phyloP scores from a whole-genome alignment of 345 rosid species.

The Eucalyptus guilfoylei region DNA sequence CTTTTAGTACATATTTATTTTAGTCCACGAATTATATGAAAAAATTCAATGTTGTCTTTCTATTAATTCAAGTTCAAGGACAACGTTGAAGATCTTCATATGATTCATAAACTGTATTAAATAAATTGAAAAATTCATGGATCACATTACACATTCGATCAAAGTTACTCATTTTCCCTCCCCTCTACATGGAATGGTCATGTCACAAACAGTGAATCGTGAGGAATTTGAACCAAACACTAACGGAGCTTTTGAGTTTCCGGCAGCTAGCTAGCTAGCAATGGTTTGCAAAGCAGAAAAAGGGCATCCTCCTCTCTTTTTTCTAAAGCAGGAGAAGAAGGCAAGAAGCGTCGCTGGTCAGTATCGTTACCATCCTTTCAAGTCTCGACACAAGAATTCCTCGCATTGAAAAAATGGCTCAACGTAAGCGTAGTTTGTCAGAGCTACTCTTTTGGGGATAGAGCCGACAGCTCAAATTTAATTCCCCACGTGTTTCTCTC shows the following conservation, averaged over 20 bases:
- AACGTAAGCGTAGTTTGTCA: neutral
- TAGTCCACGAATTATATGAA: no score
- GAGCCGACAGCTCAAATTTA: neutral
- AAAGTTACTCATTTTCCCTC: no score
- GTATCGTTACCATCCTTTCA: neutral
- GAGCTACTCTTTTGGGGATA: neutral
- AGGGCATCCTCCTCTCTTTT: neutral
- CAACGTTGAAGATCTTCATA: no score
- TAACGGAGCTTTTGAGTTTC: neutral
- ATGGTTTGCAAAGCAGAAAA: neutral
- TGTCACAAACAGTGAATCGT: neutral
- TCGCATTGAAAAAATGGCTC: neutral
- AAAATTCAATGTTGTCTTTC: no score
- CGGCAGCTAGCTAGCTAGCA: neutral
- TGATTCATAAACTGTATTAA: no score
- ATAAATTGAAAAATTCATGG: no score
- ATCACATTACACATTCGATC: fast-evolving
- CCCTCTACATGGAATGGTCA: neutral
- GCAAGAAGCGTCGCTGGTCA: no score
- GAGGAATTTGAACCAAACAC: neutral
- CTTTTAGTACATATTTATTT: no score
- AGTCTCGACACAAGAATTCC: fast-evolving
- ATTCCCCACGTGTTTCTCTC: neutral
- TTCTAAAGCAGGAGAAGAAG: neutral
- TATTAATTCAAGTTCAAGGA: no score